These are phyloP conservation scores for Sporopachydermia cereana DNA, from an alignment of 1,139 yeast species.

Conservation along the genomic window DNA sequence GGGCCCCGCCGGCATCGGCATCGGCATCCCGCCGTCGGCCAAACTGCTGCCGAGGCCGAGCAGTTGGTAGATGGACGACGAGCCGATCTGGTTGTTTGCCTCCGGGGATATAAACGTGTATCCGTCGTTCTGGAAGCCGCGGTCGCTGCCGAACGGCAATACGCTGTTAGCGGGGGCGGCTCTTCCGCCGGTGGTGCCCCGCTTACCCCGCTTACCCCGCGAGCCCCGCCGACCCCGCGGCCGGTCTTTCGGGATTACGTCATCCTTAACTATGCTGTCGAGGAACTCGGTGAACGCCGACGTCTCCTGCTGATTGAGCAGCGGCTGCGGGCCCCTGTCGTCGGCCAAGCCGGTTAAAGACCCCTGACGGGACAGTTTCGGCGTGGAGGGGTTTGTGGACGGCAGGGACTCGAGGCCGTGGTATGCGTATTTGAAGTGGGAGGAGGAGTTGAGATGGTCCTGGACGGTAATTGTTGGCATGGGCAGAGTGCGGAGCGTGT, in stretches of 20 bases:
- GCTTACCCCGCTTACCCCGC: background rate
- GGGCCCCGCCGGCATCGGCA: too few species aligned
- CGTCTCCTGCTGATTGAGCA: background rate
- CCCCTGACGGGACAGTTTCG: background rate
- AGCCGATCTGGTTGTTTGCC: background rate
- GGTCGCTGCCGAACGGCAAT: slow-evolving; percentile 4
- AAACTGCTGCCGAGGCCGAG: background rate
- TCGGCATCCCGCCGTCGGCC: background rate
- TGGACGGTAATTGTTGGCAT: background rate
- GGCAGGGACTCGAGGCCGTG: slow-evolving; percentile 3
- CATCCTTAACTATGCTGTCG: background rate
- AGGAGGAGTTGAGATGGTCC: slow-evolving; percentile 1
- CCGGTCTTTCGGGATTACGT: background rate
- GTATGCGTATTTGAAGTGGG: slow-evolving; percentile 4
- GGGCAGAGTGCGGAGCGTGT: background rate
- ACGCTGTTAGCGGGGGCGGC: background rate
- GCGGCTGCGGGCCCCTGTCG: background rate
- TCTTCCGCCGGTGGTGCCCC: background rate
- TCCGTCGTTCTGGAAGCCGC: slow-evolving; percentile 4
- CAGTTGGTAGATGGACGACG: slow-evolving; percentile 4
- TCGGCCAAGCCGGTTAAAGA: background rate
- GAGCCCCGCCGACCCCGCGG: background rate
- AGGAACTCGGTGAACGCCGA: slow-evolving; percentile 2
- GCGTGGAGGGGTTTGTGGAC: background rate
- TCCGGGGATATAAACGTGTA: slow-evolving; percentile 2